Conservation (phyloP, 257 asterid species). For the Solanum bukasovii region DNA sequence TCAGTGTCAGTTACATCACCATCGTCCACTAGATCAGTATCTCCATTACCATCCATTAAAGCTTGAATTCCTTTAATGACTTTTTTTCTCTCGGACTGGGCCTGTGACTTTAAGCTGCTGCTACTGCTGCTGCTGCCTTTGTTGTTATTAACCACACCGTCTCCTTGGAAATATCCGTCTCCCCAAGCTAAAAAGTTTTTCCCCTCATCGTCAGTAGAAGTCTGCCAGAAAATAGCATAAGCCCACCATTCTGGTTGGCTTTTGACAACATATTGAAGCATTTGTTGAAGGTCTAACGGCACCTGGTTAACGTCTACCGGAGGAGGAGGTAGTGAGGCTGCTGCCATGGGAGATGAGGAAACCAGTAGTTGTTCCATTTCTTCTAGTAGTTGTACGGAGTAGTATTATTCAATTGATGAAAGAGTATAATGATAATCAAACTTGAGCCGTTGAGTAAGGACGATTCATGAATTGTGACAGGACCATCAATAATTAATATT, state of each 20-base stretch:
- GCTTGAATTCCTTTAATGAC: conserved; percentile 58
- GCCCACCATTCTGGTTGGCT: conserved; percentile 42
- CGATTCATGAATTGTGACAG: background rate
- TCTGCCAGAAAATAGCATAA: conserved; percentile 49
- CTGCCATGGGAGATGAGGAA: background rate
- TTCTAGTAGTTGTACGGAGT: background rate
- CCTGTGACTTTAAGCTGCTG: background rate
- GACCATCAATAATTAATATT: background rate
- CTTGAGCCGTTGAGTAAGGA: background rate
- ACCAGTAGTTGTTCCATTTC: background rate
- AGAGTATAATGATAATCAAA: background rate
- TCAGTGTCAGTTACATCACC: conserved; percentile 55
- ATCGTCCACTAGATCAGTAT: background rate
- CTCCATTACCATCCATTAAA: conserved; percentile 24
- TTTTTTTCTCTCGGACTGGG: conserved; percentile 41
- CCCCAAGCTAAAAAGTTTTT: conserved; percentile 33
- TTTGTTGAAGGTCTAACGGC: conserved; percentile 17
- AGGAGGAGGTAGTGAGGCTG: background rate
- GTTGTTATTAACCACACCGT: background rate
- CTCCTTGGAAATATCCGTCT: conserved; percentile 60
- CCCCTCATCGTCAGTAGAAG: conserved; percentile 24
- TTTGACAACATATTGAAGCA: conserved; percentile 43
- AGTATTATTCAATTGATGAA: background rate
- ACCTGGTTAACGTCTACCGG: background rate
- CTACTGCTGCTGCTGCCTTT: background rate